A percentile compares a stretch with the other conserved stretches of the same genome.
Conservation (phyloP, 1,284 basidiomycete species). For the Leccinum variabile region DNA sequence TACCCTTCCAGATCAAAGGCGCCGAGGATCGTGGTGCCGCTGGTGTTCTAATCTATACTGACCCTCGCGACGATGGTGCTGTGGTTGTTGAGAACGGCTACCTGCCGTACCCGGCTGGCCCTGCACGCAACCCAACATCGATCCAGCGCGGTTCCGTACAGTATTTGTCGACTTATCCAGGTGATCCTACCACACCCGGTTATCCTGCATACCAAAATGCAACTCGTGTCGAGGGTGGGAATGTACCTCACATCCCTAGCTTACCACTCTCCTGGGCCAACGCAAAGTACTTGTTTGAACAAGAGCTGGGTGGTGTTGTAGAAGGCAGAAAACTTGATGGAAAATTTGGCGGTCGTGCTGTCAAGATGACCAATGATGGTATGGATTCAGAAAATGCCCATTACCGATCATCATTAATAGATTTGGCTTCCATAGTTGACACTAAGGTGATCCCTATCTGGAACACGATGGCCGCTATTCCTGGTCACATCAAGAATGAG, state of each 20-base stretch:
- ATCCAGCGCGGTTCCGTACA: conserved; percentile 90
- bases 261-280: conserved; percentile 75
- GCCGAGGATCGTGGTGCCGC: conserved; percentile 83
- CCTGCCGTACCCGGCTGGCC: conserved; percentile 79
- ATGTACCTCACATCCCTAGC: conserved; percentile 83
- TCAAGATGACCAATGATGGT: conserved; percentile 69
- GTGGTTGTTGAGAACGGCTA: conserved; percentile 81
- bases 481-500: conserved; percentile 85
- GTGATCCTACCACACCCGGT: conserved; percentile 86
- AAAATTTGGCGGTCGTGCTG: conserved; percentile 44
- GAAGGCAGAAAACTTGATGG: conserved; percentile 47
- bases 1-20: conserved; percentile 60
- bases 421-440: conserved; percentile 49
- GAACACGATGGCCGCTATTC: conserved; percentile 90
- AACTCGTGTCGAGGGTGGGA: conserved; percentile 64
- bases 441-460: conserved; percentile 80
- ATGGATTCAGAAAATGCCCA: conserved; percentile 14
- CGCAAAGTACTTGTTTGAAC: conserved; percentile 55
- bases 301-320: conserved; percentile 48
- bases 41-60: conserved; percentile 80
- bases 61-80: conserved; percentile 86
- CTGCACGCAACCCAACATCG: conserved; percentile 81
- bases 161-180: conserved; percentile 79
- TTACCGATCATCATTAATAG: conserved; percentile 3
- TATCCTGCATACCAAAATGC: conserved; percentile 85